These are phyloP conservation scores for Cydonia oblonga DNA, from an alignment of 331 rosid species.

Conservation along the genomic window DNA sequence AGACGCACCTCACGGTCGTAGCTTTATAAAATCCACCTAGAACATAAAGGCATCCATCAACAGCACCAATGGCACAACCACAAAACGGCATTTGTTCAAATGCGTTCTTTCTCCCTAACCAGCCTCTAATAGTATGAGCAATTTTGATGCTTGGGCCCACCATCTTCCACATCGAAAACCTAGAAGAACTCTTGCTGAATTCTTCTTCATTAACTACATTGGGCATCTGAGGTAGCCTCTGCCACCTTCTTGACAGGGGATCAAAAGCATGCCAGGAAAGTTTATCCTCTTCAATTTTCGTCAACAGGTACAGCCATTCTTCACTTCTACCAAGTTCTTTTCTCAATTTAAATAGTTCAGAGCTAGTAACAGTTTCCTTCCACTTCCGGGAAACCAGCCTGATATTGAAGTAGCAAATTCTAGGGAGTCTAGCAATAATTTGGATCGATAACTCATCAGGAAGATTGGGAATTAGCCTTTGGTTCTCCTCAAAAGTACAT, in stretches of 20 bases:
- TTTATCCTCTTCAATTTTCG: slow-evolving; percentile 55
- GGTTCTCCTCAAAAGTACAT: slow-evolving; percentile 40
- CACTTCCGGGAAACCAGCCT: slow-evolving; percentile 69
- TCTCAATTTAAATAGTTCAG: slow-evolving; percentile 54
- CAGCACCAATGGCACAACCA: slow-evolving; percentile 77
- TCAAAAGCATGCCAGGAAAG: slow-evolving; percentile 73
- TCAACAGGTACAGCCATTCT: slow-evolving; percentile 81
- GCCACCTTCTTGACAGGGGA: slow-evolving; percentile 70
- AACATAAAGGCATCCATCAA: slow-evolving; percentile 80
- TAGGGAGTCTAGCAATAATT: slow-evolving; percentile 81
- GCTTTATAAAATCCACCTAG: slow-evolving; percentile 83
- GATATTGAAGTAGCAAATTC: slow-evolving; percentile 44
- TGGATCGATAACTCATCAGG: slow-evolving; percentile 90
- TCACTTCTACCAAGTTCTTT: slow-evolving; percentile 72
- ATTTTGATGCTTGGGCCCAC: slow-evolving; percentile 59
- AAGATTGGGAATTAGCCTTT: slow-evolving; percentile 65
- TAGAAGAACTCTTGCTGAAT: slow-evolving; percentile 37
- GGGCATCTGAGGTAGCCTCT: slow-evolving; percentile 77
- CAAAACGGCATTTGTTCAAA: slow-evolving; percentile 76
- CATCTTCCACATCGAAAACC: slow-evolving; percentile 67
- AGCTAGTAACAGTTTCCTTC: slow-evolving; percentile 46
- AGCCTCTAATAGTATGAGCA: slow-evolving; percentile 62
- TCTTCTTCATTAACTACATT: slow-evolving; percentile 40
- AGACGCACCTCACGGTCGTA: slow-evolving; percentile 67
- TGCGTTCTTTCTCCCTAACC: slow-evolving; percentile 65